Evolutionary conservation across 2,329 filamentous ascomycete genomes (phyloP).

Genomic region (Neonectria hederae): DNA sequence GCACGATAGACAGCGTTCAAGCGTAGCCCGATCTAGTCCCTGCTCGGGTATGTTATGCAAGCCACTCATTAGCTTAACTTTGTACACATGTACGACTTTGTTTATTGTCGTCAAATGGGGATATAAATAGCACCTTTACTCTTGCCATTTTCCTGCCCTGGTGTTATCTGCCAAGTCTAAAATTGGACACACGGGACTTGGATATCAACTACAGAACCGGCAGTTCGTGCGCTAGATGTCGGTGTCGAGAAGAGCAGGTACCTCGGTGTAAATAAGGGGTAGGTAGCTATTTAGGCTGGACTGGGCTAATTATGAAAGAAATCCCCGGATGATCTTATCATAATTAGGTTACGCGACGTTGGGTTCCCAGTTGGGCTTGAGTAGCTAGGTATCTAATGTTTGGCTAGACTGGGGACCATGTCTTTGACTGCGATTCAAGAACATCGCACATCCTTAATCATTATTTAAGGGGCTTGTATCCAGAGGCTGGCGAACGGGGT

Average conservation of each 20-base stretch:
- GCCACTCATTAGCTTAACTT: not conserved
- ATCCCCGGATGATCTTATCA: constrained; percentile 9
- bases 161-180: too few species aligned
- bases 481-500: not conserved
- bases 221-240: too few species aligned
- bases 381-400: not conserved
- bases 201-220: not conserved
- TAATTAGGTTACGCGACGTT: not conserved
- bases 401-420: too few species aligned
- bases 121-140: not conserved
- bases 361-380: constrained; percentile 7
- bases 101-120: not conserved
- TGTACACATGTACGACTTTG: not conserved
- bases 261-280: too few species aligned
- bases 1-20: not conserved
- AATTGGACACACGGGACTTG: not conserved
- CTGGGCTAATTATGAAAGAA: constrained; percentile 1
- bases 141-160: not conserved
- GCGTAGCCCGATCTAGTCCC: not conserved
- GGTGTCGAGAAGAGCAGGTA: not conserved
- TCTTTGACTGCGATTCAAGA: too few species aligned
- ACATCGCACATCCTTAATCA: too few species aligned
- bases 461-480: not conserved
- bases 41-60: not conserved
- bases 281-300: not conserved